Percentiles rank a stretch among this genome's conserved stretches.
These are phyloP conservation scores for Xylogone sp. DNA, from an alignment of 2,329 filamentous ascomycete genomes.

Conservation along the genomic window DNA sequence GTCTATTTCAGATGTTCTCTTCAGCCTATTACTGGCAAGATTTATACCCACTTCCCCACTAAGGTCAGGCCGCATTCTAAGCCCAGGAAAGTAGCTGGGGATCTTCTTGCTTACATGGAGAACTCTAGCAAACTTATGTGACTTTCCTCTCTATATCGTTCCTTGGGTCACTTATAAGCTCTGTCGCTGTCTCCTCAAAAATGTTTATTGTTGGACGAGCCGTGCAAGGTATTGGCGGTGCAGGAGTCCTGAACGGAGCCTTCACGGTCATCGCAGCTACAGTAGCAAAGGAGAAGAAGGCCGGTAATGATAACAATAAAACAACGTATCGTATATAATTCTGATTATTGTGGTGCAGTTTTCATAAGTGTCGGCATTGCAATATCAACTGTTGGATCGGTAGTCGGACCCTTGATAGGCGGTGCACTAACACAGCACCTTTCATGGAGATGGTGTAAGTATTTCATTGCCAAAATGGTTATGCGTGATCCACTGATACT, in stretches of 20 bases:
- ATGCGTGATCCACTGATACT: not conserved
- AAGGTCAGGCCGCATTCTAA: conserved; percentile 10
- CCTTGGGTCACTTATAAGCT: conserved; percentile 51
- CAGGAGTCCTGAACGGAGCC: conserved; percentile 47
- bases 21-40: conserved; percentile 13
- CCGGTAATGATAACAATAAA: conserved; percentile 5
- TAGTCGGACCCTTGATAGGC: conserved; percentile 7
- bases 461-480: conserved; percentile 18
- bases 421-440: conserved; percentile 8
- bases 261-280: conserved; percentile 45
- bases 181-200: conserved; percentile 40
- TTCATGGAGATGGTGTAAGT: conserved; percentile 14
- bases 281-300: conserved; percentile 12
- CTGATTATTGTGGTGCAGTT: not conserved
- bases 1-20: conserved; percentile 7
- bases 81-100: too few species aligned
- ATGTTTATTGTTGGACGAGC: conserved; percentile 54
- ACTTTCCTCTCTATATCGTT: conserved; percentile 45
- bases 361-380: conserved; percentile 1
- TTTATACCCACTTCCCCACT: conserved; percentile 13
- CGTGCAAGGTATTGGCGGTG: conserved; percentile 47
- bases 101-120: too few species aligned
- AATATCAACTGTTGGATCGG: conserved; percentile 9
- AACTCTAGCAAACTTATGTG: conserved; percentile 16
- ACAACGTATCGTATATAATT: not conserved